Percentiles rank a stretch among this genome's conserved stretches.
Conservation (phyloP, 2,329 filamentous ascomycete genomes). For the Didymella glomerata region DNA sequence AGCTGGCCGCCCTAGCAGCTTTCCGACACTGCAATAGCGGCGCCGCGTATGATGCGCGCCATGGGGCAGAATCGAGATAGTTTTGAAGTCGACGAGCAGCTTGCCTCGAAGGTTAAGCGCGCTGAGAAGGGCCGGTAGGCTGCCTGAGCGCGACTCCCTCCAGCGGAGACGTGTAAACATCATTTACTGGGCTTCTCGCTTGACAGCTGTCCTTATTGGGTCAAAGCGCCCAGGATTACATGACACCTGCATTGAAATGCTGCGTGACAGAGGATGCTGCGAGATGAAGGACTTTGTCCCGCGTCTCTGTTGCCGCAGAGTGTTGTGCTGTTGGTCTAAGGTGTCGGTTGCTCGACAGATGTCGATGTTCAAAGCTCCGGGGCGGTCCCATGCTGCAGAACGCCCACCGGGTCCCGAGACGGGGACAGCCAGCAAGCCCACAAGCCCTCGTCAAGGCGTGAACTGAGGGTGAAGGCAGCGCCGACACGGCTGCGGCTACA, state of each 20-base stretch:
- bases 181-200: constrained; percentile 34
- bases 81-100: constrained; percentile 15
- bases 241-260: constrained; percentile 22
- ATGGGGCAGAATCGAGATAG: constrained; percentile 11
- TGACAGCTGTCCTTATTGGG: constrained; percentile 34
- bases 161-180: constrained; percentile 16
- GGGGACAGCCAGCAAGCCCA: constrained; percentile 33
- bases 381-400: constrained; percentile 34
- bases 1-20: constrained; percentile 14
- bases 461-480: constrained; percentile 22
- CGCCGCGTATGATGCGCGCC: constrained; percentile 16
- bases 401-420: constrained; percentile 36
- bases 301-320: constrained; percentile 23
- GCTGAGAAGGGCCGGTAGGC: constrained; percentile 22
- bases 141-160: constrained; percentile 19
- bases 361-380: constrained; percentile 8
- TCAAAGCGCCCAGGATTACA: constrained; percentile 28
- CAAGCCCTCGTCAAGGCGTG: constrained; percentile 26
- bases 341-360: constrained; percentile 21
- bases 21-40: constrained; percentile 17
- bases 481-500: constrained; percentile 38
- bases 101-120: constrained; percentile 19
- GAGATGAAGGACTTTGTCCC: constrained; percentile 18
- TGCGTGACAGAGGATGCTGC: constrained; percentile 26
- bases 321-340: constrained; percentile 11